These are phyloP conservation scores for Tetracladium marchalianum DNA, from an alignment of 495 filamentous ascomycete species.

Conservation along the genomic window DNA sequence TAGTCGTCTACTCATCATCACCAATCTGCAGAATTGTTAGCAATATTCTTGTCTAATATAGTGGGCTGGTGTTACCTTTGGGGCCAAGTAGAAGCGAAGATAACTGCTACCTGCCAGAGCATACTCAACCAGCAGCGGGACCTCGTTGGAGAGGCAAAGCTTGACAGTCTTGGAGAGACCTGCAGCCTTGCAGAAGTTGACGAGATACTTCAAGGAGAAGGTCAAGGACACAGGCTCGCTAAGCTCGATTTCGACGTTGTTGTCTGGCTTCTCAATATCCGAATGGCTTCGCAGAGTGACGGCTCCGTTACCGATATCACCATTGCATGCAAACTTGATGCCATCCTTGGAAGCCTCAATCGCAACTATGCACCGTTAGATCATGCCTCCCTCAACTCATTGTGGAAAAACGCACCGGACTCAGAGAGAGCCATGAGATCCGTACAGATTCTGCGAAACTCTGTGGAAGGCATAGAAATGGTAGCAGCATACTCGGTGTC, in stretches of 20 bases:
- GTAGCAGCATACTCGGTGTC: constrained; percentile 96
- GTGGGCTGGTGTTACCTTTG: constrained; percentile 48
- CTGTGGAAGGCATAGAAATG: constrained; percentile 74
- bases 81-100: constrained; percentile 93
- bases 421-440: constrained; percentile 88
- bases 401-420: constrained; percentile 57
- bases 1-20: constrained; percentile 66
- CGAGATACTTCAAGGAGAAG: constrained; percentile 98
- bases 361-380: constrained; percentile 46
- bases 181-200: constrained; percentile 99
- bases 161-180: constrained; percentile 73
- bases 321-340: constrained; percentile 86
- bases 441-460: constrained; percentile 92
- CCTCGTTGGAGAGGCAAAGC: constrained; percentile 89
- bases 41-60: constrained; percentile 38
- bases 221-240: constrained; percentile 90
- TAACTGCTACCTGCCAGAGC: constrained; percentile 71
- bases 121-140: constrained; percentile 93
- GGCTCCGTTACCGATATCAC: constrained; percentile 91
- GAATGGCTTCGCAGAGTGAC: constrained; percentile 84
- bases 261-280: constrained; percentile 82
- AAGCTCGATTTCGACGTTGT: constrained; percentile 81
- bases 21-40: constrained; percentile 46
- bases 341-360: constrained; percentile 98
- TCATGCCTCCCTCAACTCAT: constrained; percentile 4